Conservation (phyloP, 2,329 filamentous ascomycete species). For the Phialophora chinensis region DNA sequence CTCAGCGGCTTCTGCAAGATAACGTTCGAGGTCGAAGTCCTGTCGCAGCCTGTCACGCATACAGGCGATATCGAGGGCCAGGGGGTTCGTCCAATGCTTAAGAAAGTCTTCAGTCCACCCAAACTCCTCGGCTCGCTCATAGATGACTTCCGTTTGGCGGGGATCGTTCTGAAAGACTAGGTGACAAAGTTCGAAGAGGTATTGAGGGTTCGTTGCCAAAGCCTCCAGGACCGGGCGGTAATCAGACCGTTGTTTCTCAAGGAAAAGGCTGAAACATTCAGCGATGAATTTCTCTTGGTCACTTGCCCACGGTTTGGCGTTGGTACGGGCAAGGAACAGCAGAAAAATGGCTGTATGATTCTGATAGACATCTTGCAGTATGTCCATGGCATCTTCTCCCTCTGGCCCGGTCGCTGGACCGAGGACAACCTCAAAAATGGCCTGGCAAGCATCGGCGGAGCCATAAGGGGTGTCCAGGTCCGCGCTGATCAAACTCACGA, state of each 20-base stretch:
- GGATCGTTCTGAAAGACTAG: slow-evolving; percentile 75
- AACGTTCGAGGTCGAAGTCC: slow-evolving; percentile 71
- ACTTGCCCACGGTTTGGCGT: slow-evolving; percentile 55
- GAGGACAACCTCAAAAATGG: slow-evolving; percentile 68
- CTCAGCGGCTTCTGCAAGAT: slow-evolving; percentile 67
- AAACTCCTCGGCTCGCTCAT: slow-evolving; percentile 80
- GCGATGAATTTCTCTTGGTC: slow-evolving; percentile 57
- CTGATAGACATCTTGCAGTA: slow-evolving; percentile 67
- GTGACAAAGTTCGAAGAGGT: slow-evolving; percentile 81
- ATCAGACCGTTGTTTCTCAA: slow-evolving; percentile 76
- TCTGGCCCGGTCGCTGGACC: slow-evolving; percentile 51
- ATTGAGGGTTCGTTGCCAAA: slow-evolving; percentile 86
- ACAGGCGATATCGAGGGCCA: slow-evolving; percentile 85
- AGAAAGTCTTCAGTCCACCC: slow-evolving; percentile 84
- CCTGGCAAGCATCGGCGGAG: slow-evolving; percentile 80
- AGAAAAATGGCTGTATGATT: slow-evolving; percentile 57
- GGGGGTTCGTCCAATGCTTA: slow-evolving; percentile 73
- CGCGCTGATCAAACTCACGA: slow-evolving; percentile 65
- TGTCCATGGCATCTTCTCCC: slow-evolving; percentile 59
- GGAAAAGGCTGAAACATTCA: slow-evolving; percentile 74
- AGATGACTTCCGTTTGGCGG: slow-evolving; percentile 70
- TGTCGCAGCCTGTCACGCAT: slow-evolving; percentile 77
- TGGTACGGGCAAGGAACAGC: slow-evolving; percentile 54
- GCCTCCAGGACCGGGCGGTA: slow-evolving; percentile 90
- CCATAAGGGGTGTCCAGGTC: slow-evolving; percentile 86